These are phyloP conservation scores for Casuarina cunninghamiana DNA, from an alignment of 306 rosid species.

Conservation along the genomic window DNA sequence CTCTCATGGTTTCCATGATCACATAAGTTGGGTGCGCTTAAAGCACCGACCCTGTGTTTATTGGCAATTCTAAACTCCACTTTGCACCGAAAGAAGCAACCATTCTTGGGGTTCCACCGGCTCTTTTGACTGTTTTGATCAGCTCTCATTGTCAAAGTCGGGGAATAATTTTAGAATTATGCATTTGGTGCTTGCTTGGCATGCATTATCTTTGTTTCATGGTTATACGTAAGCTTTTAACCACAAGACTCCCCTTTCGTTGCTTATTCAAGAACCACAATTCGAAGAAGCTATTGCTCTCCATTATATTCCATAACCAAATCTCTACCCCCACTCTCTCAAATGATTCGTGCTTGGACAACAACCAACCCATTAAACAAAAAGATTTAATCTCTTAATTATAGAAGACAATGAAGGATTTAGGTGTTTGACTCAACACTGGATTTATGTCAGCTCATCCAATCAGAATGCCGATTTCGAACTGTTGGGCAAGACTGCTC, in stretches of 20 bases:
- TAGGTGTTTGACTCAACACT: conserved; percentile 39
- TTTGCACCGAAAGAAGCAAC: conserved; percentile 37
- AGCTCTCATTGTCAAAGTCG: background rate
- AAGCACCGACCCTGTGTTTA: conserved; percentile 43
- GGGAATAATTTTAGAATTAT: conserved; percentile 10
- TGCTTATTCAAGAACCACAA: conserved; percentile 27
- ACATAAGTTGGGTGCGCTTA: conserved; percentile 30
- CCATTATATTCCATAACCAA: conserved; percentile 31
- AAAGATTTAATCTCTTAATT: conserved; percentile 27
- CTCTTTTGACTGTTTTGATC: background rate
- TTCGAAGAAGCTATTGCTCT: conserved; percentile 28
- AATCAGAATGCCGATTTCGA: conserved; percentile 29
- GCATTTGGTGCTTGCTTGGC: conserved; percentile 29
- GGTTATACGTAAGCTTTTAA: conserved; percentile 35
- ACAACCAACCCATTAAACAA: conserved; percentile 39
- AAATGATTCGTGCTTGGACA: conserved; percentile 38
- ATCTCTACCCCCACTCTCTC: conserved; percentile 27
- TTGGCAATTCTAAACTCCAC: conserved; percentile 20
- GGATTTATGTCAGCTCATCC: conserved; percentile 25
- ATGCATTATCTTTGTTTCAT: conserved; percentile 24
- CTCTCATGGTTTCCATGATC: conserved; percentile 43
- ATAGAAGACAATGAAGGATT: conserved; percentile 39
- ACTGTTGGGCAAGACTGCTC: conserved; percentile 22
- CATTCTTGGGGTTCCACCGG: conserved; percentile 31
- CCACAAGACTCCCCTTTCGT: conserved; percentile 41